Evolutionary conservation across 805 yeast genomes (phyloP), one percentile per base, ranked within the genome.

Genomic region (Brettanomyces bruxellensis): DNA sequence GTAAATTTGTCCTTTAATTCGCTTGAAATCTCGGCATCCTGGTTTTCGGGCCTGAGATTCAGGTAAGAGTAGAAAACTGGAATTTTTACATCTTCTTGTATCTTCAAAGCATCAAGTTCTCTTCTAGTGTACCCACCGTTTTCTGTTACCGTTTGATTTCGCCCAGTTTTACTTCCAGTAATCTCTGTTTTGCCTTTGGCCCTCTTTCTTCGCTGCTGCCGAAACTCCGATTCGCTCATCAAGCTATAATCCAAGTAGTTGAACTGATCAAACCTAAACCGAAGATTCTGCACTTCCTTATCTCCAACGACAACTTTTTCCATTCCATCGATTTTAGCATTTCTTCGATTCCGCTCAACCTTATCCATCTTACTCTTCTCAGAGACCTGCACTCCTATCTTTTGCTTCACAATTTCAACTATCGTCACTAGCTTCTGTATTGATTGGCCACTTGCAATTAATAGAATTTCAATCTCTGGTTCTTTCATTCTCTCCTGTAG

Each of bases 361-460:
- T 44, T 25, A 11, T 36, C 25, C 25, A 32, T 11, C 22, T 40
- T 40, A 24, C 36, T 30, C 14, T 11, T 12, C 38, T 5, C 46
- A 2, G 18, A 18, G 18, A 18, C 38, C 8, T 24, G 6, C 18
- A 43, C 44, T 2, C 25, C 24, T 5, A 59, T 11, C 43, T 59
- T 59, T 42, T 61, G 62, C 46, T 63, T 63, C 32, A 62, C 42
- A 2, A 63, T 60, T 40, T 63, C 67, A 8, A 55, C 47, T 5
- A 63, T 49, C 1, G 63, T 55, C 5, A 63, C 45, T 51, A 62
- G 45, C 43, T 62, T 62, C 43, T 61, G 66, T 13, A 61, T 55
- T 1, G 50, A 49, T 34, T 55, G 58, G 25, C 53, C 52, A 28
- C 48, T 38, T 1, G 55, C 51, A 25, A 49, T 45, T 11, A 61